Base-by-base conservation (phyloP, 2,329 filamentous ascomycete genomes). In the Colletotrichum sidae region DNA sequence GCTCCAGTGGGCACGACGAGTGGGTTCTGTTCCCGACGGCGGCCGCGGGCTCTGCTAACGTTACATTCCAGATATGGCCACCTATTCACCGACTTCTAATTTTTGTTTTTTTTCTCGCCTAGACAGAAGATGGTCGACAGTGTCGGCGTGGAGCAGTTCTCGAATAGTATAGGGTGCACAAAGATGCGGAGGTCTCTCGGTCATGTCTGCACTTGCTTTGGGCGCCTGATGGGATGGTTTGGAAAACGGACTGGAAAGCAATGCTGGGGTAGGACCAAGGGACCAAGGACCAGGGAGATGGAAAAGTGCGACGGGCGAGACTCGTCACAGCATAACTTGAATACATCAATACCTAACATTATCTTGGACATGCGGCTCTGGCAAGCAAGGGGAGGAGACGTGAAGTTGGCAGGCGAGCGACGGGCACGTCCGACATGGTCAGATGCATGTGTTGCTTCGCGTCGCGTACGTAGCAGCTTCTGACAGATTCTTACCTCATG, bases 1-100 rank as follows among this genome's bases (percentile, higher is more conserved):
- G 96, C 44, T 82, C 86, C 70, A 81, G 81, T 58, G 94, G 93
- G 50, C 84, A 90, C 69, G 95, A 98, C 79, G 91, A 93, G 95
- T 97, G 85, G 83, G 95, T 92, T 60, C 50, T 46, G 59, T 33
- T 46, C 10, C 47, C 9, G 2, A n/a, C 39, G 12, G 35, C 17
- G n/a, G 44, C 34, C 39, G 34, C 42, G 46, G 39, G 46, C 15
- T 44, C 25, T 33, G 53, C 61, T 66, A 25, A 64, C 33, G 17
- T 56, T n/a, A 15, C 8, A 33, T 7, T 66, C 35, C 71, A 93
- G 91, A 75, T 89, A 89, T 72, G 91, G 90, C 52, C 86, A 93
- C 76, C 78, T 93, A 70, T 95, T 95, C 81, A 83, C 83, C 60
- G 92, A 94, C 74, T 94, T 94, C 76, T 93, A 81, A 84, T 58